These are phyloP conservation scores for Amoeboaphelidium protococcarum DNA, from an alignment of 371 early-diverging fungal species.

Conservation along the genomic window DNA sequence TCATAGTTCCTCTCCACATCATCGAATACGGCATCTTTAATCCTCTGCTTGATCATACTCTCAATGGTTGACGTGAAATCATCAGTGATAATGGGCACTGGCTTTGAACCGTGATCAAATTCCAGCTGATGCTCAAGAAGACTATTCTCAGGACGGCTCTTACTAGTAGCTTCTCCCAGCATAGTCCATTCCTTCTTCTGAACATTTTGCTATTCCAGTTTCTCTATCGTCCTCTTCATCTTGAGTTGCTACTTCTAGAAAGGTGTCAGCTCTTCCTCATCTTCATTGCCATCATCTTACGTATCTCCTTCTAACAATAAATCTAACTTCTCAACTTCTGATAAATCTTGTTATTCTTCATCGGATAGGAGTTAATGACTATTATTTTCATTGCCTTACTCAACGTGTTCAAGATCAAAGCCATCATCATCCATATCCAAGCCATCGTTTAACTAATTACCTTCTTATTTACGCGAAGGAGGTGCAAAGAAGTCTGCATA, in stretches of 20 bases:
- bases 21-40: conserved; percentile 51
- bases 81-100: conserved; percentile 80
- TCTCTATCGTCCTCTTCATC: conserved; percentile 34
- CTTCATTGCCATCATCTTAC: conserved; percentile 1
- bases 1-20: conserved; percentile 53
- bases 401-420: conserved; percentile 2
- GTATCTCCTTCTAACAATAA: not conserved
- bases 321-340: conserved; percentile 2
- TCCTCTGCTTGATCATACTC: conserved; percentile 72
- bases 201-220: conserved; percentile 60
- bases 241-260: conserved; percentile 44
- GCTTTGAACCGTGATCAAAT: conserved; percentile 63
- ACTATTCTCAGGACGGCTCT: conserved; percentile 64
- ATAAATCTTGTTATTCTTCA: not conserved
- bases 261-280: conserved; percentile 22
- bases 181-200: conserved; percentile 61
- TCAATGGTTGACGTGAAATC: conserved; percentile 64
- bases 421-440: not conserved
- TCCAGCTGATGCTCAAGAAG: conserved; percentile 77
- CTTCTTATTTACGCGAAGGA: conserved; percentile 4
- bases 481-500: conserved; percentile 21
- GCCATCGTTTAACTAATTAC: not conserved
- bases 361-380: no score
- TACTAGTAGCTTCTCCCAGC: conserved; percentile 49
- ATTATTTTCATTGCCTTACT: conserved; percentile 3